phyloP scores from a whole-genome alignment of 2,329 filamentous ascomycete genomes.

The Trichoderma hamatum region DNA sequence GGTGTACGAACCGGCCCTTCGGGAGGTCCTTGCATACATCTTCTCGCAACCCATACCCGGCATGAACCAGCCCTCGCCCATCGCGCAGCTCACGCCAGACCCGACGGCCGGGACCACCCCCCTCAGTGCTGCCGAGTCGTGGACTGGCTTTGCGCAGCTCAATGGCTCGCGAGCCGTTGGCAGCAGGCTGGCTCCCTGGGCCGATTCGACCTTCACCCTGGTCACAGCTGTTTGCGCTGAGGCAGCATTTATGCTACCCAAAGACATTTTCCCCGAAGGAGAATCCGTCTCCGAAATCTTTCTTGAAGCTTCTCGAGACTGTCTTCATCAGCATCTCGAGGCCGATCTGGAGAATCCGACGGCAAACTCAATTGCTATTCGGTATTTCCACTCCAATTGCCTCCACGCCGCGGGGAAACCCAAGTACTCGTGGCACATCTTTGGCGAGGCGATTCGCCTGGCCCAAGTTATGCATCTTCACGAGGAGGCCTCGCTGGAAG shows the following conservation, averaged over 20 bases:
- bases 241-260: slow-evolving; percentile 45
- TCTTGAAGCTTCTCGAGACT: slow-evolving; percentile 44
- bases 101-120: slow-evolving; percentile 27
- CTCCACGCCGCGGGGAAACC: slow-evolving; percentile 48
- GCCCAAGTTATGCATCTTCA: slow-evolving; percentile 49
- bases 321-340: slow-evolving; percentile 45
- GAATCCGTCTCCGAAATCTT: slow-evolving; percentile 44
- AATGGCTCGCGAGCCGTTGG: slow-evolving; percentile 14
- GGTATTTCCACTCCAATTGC: slow-evolving; percentile 51
- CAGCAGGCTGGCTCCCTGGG: slow-evolving; percentile 37
- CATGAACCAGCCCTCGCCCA: slow-evolving; percentile 26
- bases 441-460: slow-evolving; percentile 48
- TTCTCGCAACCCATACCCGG: slow-evolving; percentile 27
- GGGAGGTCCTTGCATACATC: slow-evolving; percentile 42
- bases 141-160: slow-evolving; percentile 21
- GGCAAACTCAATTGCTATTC: slow-evolving; percentile 47
- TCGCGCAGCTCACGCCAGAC: slow-evolving; percentile 23
- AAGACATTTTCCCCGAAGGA: slow-evolving; percentile 45
- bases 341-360: slow-evolving; percentile 47
- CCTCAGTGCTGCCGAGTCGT: slow-evolving; percentile 17
- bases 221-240: slow-evolving; percentile 50
- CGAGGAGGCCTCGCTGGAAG: slow-evolving; percentile 44
- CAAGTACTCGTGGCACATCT: slow-evolving; percentile 49
- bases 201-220: slow-evolving; percentile 45
- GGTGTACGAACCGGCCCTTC: slow-evolving; percentile 47